Evolutionary conservation across 2,329 filamentous ascomycete species (phyloP).

Genomic region (Thermochaetoides dissita): DNA sequence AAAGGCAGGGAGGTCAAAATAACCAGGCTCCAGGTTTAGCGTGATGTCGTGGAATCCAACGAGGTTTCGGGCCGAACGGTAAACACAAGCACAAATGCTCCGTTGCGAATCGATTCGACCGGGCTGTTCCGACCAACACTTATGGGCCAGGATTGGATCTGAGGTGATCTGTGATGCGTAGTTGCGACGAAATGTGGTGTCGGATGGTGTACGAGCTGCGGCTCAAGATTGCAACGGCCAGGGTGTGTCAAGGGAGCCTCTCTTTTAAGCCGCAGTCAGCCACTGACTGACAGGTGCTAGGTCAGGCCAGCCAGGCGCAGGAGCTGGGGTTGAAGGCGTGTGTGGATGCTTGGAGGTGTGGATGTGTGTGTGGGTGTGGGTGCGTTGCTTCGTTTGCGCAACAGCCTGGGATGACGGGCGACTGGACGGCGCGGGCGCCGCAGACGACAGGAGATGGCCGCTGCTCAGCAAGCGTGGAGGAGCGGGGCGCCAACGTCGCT

Average conservation of each 20-base stretch:
- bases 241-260: constrained; percentile 1
- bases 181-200: not conserved
- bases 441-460: no score
- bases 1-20: not conserved
- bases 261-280: constrained; percentile 9
- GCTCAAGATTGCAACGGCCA: constrained; percentile 7
- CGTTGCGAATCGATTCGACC: no score
- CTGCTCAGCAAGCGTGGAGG: no score
- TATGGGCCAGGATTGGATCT: no score
- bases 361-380: no score
- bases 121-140: no score
- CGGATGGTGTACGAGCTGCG: not conserved
- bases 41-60: not conserved
- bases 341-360: no score
- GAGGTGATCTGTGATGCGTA: not conserved
- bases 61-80: not conserved
- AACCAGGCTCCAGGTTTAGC: not conserved
- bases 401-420: no score
- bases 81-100: not conserved
- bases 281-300: constrained; percentile 2
- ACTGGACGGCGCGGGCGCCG: no score
- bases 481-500: no score
- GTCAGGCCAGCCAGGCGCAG: constrained; percentile 1
- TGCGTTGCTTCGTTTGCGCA: no score
- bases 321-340: not conserved